Evolutionary conservation across 1,284 basidiomycete genomes (phyloP), one percentile per base, ranked within the genome.

Genomic region (Cutaneotrichosporon sp.): DNA sequence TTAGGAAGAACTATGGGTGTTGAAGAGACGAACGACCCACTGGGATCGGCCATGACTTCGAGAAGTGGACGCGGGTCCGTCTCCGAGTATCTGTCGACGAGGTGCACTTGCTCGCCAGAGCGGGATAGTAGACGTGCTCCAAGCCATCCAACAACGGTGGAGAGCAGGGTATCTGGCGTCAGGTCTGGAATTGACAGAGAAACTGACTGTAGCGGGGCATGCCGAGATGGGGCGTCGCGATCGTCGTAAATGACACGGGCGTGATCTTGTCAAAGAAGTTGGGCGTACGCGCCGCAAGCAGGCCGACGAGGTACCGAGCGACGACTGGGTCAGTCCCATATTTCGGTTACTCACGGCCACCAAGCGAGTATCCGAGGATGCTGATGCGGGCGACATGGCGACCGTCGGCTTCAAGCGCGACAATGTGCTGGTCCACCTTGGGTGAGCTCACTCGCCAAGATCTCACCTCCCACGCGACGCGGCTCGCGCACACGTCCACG

Each of bases 31-130:
- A 36, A 10, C 5, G 13, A 78, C 86, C 70, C 71, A 89, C 90
- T 83, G 69, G 90, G 89, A 80, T 95, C 91, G 2, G 90, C 89
- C 88, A 96, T 90, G 64, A 93, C 86, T 65, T 91, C 87, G 22
- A 95, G 76, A 6, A 96, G 77, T 2, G 91, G 86, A 59, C 88
- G 82, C 3, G 88, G 89, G 61, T 84, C 74, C 36, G 75, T 84
- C 1, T 84, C 82, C 0, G 87, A 86, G 85, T 90, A 95, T 65
- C 84, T 85, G 77, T 96, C 92, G 0, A 83, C 83, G 52, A 85
- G 86, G 73, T 87, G 90, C 61, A 93, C 87, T 70, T 93, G 91
- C 70, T 90, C 86, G 8, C 93, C 93, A 0, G 92, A 91, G 55
- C 92, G 83, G 4, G 90, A 90, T n/a, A 96, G 81, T 16, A 94